Base-by-base conservation (phyloP, 495 filamentous ascomycete genomes). In the Oleoguttula mirabilis region DNA sequence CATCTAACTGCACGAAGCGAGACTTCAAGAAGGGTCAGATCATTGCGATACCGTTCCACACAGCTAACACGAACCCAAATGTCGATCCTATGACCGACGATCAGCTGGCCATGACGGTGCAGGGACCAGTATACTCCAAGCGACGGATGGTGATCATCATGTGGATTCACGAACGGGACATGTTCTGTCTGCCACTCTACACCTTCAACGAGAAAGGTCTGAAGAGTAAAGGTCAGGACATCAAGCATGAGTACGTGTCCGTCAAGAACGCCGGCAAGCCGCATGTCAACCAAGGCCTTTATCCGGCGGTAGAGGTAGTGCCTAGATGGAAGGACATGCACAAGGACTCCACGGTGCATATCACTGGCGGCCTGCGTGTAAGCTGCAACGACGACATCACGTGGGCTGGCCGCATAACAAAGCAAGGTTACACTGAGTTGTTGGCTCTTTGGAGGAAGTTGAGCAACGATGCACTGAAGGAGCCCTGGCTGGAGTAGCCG, bases 131-230 rank as follows among this genome's bases (percentile, higher is more conserved):
- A 5, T 46, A 46, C 27, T 32, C 23, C 22, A 46, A 46, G 19
- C 43, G 43, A 10, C 34, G 43, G 8, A 46, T 46, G 43, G 10
- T 46, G 16, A 23, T 46, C n/a, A 28, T 46, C 24, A 16, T 46
- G 25, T 38, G 33, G 43, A 22, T 46, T 5, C 19, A 39, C 20
- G 16, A 39, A 28, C 35, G 25, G 19, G 34, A 32, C 30, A 32
- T 46, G 43, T 46, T 38, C 36, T 46, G 43, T 27, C 22, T 46
- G 2, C 43, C 43, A 28, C 36, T 46, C 10, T 46, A 17, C 27
- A 30, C 43, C 4, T 40, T 14, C 17, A 31, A 30, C 4, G n/a
- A 17, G 2, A 27, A 11, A 5, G 36, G 43, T 23, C 20, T 46
- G 4, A 8, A 11, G 5, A 19, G 23, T 15, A 39, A 37, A 20